These are phyloP conservation scores for Candida stauntonica DNA, from an alignment of 805 yeast species.

Conservation along the genomic window DNA sequence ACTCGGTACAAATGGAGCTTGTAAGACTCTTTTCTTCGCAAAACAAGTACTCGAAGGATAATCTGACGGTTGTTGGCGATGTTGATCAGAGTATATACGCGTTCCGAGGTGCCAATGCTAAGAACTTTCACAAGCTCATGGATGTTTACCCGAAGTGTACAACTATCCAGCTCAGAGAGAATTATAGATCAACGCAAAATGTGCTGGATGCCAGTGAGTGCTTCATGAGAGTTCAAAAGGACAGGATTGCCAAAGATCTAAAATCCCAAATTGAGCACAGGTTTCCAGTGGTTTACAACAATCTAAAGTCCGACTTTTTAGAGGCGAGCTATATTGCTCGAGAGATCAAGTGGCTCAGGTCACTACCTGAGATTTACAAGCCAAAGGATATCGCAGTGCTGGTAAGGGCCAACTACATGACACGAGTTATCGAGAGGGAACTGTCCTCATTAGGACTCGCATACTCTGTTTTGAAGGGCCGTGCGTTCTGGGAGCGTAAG, in stretches of 20 bases:
- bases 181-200: slow-evolving; percentile 74
- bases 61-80: slow-evolving; percentile 89
- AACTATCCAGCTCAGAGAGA: slow-evolving; percentile 50
- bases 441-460: slow-evolving; percentile 55
- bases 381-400: slow-evolving; percentile 69
- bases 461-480: slow-evolving; percentile 65
- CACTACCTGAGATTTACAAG: slow-evolving; percentile 41
- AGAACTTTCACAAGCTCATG: slow-evolving; percentile 59
- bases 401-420: slow-evolving; percentile 58
- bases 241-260: slow-evolving; percentile 41
- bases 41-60: slow-evolving; percentile 38
- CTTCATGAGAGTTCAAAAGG: slow-evolving; percentile 57
- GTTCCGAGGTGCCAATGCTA: slow-evolving; percentile 73
- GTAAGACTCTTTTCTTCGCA: slow-evolving; percentile 48
- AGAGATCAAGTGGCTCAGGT: slow-evolving; percentile 46
- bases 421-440: slow-evolving; percentile 61
- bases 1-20: slow-evolving; percentile 66
- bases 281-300: slow-evolving; percentile 44
- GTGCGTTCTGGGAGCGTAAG: slow-evolving; percentile 72
- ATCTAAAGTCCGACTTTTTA: slow-evolving; percentile 35
- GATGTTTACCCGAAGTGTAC: slow-evolving; percentile 32
- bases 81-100: slow-evolving; percentile 95
- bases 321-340: slow-evolving; percentile 60
- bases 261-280: slow-evolving; percentile 40
- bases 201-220: slow-evolving; percentile 62